Conservation (phyloP, 2,329 filamentous ascomycete species). For the Fusarium tjaetaba region DNA sequence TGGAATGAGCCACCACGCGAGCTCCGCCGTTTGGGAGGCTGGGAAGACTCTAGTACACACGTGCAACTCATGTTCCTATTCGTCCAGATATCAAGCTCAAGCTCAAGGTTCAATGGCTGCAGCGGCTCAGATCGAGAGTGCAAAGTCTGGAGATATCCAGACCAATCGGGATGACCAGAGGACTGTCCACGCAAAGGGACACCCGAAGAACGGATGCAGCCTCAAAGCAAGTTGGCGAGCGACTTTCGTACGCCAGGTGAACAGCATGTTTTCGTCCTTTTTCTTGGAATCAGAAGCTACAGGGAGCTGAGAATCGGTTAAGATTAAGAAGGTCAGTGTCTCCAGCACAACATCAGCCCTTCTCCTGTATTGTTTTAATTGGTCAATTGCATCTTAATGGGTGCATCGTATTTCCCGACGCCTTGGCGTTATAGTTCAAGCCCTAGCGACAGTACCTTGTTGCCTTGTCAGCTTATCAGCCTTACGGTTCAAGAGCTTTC, state of each 20-base stretch:
- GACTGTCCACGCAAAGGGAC: background rate
- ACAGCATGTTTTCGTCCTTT: no score
- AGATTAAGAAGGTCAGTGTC: no score
- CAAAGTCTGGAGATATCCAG: background rate
- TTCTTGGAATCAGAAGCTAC: no score
- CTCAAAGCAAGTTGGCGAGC: background rate
- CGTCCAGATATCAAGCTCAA: background rate
- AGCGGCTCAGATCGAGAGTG: background rate
- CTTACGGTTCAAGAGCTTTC: background rate
- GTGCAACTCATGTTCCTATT: background rate
- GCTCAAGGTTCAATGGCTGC: background rate
- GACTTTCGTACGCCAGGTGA: no score
- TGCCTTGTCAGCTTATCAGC: background rate
- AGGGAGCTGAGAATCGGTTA: no score
- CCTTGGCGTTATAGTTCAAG: slow-evolving; percentile 11
- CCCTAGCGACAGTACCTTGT: background rate
- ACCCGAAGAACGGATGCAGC: background rate
- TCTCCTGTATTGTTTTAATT: no score
- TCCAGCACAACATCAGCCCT: no score
- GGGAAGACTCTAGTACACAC: background rate
- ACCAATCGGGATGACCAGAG: background rate
- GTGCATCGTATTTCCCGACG: slow-evolving; percentile 15
- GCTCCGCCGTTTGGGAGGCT: background rate
- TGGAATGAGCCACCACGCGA: background rate
- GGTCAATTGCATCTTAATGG: background rate